Evolutionary conservation across 768 basidiomycete genomes (phyloP).

Genomic region (Clitopilus passeckerianus): DNA sequence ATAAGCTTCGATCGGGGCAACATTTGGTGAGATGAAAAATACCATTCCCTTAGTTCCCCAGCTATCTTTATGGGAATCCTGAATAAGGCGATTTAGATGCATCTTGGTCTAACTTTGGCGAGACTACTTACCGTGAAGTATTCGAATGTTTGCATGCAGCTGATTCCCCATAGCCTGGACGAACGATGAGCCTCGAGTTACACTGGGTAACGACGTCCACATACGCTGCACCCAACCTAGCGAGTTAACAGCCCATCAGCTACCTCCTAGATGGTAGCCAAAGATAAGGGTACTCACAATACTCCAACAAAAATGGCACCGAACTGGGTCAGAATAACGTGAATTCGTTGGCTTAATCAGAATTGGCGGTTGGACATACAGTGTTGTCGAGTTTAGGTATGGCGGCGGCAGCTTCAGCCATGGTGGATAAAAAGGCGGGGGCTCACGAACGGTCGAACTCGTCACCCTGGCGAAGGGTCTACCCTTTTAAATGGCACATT

Average conservation of each 20-base stretch:
- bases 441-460: neutral
- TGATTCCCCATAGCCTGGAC: conserved; percentile 9
- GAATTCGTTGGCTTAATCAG: neutral
- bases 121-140: conserved; percentile 5
- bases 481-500: conserved; percentile 1
- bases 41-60: conserved; percentile 6
- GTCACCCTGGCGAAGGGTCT: neutral
- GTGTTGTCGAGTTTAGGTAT: conserved; percentile 5
- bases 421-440: neutral
- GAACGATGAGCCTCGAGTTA: neutral
- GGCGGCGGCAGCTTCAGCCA: conserved; percentile 6
- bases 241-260: neutral
- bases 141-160: conserved; percentile 10
- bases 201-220: neutral
- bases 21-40: neutral
- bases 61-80: conserved; percentile 6
- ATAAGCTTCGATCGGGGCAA: neutral
- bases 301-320: conserved; percentile 10
- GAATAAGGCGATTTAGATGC: neutral
- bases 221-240: conserved; percentile 9
- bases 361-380: neutral
- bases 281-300: conserved; percentile 2
- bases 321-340: neutral
- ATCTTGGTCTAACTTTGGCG: neutral
- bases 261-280: neutral